Percentiles rank a stretch among this genome's conserved stretches.
Conservation (phyloP, 2,329 filamentous ascomycete genomes). For the Cordyceps militaris region DNA sequence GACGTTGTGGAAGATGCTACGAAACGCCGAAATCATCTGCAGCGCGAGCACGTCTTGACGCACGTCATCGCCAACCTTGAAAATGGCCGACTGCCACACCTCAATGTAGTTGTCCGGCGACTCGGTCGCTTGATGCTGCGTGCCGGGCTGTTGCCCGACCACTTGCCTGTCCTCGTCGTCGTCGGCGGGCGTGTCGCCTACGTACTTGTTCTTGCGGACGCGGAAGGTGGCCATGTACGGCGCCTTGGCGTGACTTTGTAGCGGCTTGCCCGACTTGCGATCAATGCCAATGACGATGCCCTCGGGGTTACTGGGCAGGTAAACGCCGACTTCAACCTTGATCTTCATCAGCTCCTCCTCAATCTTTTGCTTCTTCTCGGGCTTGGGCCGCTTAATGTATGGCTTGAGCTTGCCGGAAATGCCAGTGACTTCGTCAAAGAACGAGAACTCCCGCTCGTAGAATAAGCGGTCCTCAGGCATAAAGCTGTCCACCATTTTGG, state of each 20-base stretch:
- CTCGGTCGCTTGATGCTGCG: not conserved
- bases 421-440: constrained; percentile 93
- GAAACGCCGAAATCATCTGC: constrained; percentile 96
- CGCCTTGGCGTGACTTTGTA: constrained; percentile 96
- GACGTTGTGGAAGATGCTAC: constrained; percentile 91
- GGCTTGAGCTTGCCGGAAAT: constrained; percentile 96
- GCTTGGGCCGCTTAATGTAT: constrained; percentile 83
- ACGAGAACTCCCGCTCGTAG: constrained; percentile 92
- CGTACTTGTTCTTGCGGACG: constrained; percentile 70
- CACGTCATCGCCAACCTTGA: constrained; percentile 99
- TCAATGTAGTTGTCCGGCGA: constrained; percentile 61
- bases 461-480: constrained; percentile 71
- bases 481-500: constrained; percentile 76
- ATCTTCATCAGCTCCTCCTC: constrained; percentile 97
- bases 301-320: constrained; percentile 93
- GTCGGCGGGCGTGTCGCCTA: constrained; percentile 42
- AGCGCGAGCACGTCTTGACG: constrained; percentile 93
- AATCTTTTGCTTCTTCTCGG: constrained; percentile 98
- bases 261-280: constrained; percentile 90
- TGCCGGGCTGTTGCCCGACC: constrained; percentile 4
- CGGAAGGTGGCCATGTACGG: constrained; percentile 99
- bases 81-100: constrained; percentile 98
- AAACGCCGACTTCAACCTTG: constrained; percentile 93
- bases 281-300: constrained; percentile 97
- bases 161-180: constrained; percentile 28